These are phyloP conservation scores for Hypoxylon perforatum DNA, from an alignment of 495 filamentous ascomycete genomes.

Conservation along the genomic window DNA sequence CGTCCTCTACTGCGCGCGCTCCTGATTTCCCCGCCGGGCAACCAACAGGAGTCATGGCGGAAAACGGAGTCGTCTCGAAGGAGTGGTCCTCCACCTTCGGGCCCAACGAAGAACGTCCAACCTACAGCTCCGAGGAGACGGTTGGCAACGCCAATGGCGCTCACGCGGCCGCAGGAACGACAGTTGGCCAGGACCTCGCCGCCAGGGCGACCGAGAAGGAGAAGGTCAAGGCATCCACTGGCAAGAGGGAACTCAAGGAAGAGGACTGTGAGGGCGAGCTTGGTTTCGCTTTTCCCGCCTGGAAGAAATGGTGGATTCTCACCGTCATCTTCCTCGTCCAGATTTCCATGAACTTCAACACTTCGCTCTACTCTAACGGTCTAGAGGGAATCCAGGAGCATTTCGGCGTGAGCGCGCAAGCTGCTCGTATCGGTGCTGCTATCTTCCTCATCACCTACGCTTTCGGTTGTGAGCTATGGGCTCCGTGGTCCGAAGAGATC, in stretches of 20 bases:
- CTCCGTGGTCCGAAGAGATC: slow-evolving; percentile 82
- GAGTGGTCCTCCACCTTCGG: slow-evolving; percentile 36
- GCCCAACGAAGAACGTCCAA: slow-evolving; percentile 32
- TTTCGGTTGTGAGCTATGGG: slow-evolving; percentile 86
- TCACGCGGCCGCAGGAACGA: slow-evolving; percentile 18
- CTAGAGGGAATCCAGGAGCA: slow-evolving; percentile 68
- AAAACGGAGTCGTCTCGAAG: slow-evolving; percentile 20
- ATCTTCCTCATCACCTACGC: slow-evolving; percentile 80
- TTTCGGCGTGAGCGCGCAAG: slow-evolving; percentile 72
- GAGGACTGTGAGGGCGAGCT: slow-evolving; percentile 72
- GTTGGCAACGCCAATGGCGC: slow-evolving; percentile 32
- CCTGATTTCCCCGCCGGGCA: background rate
- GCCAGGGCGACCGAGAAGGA: slow-evolving; percentile 37
- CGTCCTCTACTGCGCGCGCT: background rate
- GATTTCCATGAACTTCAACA: slow-evolving; percentile 89
- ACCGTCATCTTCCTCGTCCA: slow-evolving; percentile 80
- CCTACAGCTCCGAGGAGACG: slow-evolving; percentile 41
- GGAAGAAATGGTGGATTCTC: slow-evolving; percentile 82
- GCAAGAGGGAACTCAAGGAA: slow-evolving; percentile 69
- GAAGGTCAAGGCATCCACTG: slow-evolving; percentile 26
- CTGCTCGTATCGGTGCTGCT: slow-evolving; percentile 72
- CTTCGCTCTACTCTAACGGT: slow-evolving; percentile 75
- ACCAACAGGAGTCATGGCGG: slow-evolving; percentile 21
- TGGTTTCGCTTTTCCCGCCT: slow-evolving; percentile 70
- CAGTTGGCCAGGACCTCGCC: slow-evolving; percentile 25